phyloP scores from a whole-genome alignment of 768 basidiomycete species.

The Favolaschia claudopus region DNA sequence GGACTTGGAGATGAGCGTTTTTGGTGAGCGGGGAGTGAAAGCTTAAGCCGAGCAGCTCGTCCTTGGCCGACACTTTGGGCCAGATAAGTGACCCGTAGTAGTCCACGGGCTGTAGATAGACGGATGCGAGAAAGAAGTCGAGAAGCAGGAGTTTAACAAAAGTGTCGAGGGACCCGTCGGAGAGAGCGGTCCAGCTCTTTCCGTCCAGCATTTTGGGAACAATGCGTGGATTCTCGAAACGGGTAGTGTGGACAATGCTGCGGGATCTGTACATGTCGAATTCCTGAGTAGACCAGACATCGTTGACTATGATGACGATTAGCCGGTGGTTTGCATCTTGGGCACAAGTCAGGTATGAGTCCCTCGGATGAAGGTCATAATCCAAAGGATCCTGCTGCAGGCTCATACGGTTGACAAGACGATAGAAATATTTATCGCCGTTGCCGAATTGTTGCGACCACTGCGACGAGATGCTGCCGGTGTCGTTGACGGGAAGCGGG shows the following conservation, averaged over 20 bases:
- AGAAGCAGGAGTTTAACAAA: slow-evolving; percentile 12
- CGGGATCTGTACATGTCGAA: slow-evolving; percentile 12
- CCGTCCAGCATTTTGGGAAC: slow-evolving; percentile 11
- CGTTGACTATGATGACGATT: slow-evolving; percentile 10
- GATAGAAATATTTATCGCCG: slow-evolving; percentile 13
- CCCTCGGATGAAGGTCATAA: slow-evolving; percentile 13
- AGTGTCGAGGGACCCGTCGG: slow-evolving; percentile 14
- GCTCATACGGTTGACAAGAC: slow-evolving; percentile 13
- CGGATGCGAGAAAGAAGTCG: slow-evolving; percentile 13
- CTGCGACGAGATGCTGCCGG: slow-evolving; percentile 15
- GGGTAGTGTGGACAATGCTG: slow-evolving; percentile 8
- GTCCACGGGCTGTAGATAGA: slow-evolving; percentile 12
- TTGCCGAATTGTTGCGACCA: slow-evolving; percentile 8
- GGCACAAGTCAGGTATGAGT: slow-evolving; percentile 13
- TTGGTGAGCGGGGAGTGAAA: slow-evolving; percentile 8
- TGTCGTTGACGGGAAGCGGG: slow-evolving; percentile 17
- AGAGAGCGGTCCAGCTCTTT: slow-evolving; percentile 14
- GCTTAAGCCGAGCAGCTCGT: slow-evolving; percentile 8
- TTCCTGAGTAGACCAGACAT: slow-evolving; percentile 9
- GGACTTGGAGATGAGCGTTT: slow-evolving; percentile 13
- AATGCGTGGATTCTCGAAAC: slow-evolving; percentile 14
- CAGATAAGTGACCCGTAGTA: slow-evolving; percentile 11
- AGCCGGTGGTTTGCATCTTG: slow-evolving; percentile 11
- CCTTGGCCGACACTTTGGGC: slow-evolving; percentile 10
- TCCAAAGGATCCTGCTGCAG: slow-evolving; percentile 14